Base-by-base conservation (phyloP, 2,329 filamentous ascomycete species). In the Pseudogymnoascus sp. region DNA sequence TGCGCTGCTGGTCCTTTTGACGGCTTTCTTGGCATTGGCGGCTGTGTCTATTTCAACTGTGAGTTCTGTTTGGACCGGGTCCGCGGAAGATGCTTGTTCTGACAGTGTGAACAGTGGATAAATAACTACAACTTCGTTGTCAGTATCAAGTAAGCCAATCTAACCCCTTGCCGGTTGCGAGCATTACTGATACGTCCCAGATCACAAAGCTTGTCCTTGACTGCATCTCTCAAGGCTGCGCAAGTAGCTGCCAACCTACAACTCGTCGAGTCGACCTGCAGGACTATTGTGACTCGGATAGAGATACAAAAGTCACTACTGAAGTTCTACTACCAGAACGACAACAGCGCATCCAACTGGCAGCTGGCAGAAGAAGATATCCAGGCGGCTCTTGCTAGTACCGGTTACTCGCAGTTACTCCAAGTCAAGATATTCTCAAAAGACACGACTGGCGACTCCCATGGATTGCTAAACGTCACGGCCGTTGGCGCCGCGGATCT, bases 141-240 rank as follows among this genome's bases (percentile, higher is more conserved):
- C 33, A 73, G 73, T 59, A 79, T 87, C 62, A 78, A 80, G 73
- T 79, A 73, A 25, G 71, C 63, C 28, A 16, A 38, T 5, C 28
- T 3, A 25, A 39, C 5, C 19, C 58, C 5, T 8, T 36, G 12
- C 22, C 28, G 39, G 25, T 16, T 61, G n/a, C 41, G 28, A 12
- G 14, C 23, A 35, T 58, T 61, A 28, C 65, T 66, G 60, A 69
- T 62, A 11, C 1, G 33, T 28, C 5, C 35, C 59, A 79, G 81
- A 58, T 76, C 83, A 11, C 80, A 83, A 60, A 83, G 87, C 60
- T 83, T 97, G 58, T 79, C 86, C 25, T 80, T 96, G 65, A 91
- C 91, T 1, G 92, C 92, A 5, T 92, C 89, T 2, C 85, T 96
- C 71, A 96, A 96, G 74, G 88, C 92, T 19, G 86, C 89, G 30